Percentiles rank a stretch among this genome's conserved stretches.
Conservation (phyloP, 495 filamentous ascomycete species). For the Astrocystis sublimbata region DNA sequence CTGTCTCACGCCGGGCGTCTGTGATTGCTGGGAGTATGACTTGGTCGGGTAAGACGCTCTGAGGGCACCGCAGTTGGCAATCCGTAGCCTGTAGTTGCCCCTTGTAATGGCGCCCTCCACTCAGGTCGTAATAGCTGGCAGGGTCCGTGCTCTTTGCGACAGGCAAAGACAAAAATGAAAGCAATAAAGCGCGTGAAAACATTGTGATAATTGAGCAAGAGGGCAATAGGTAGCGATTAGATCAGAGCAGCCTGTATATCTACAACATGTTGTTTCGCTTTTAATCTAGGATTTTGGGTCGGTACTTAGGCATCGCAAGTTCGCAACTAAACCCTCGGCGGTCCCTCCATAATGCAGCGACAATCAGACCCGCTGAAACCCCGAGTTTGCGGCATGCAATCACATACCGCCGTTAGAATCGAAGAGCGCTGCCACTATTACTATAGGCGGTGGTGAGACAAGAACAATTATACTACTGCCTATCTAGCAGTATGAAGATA, state of each 20-base stretch:
- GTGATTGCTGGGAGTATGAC: constrained; percentile 5
- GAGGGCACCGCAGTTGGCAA: constrained; percentile 1
- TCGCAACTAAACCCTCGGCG: neutral
- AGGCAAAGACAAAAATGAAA: neutral
- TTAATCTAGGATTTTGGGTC: no score
- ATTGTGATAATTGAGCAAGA: neutral
- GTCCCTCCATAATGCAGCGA: neutral
- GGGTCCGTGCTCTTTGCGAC: neutral
- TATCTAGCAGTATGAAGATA: no score
- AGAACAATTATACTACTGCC: no score
- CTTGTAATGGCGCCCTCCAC: no score
- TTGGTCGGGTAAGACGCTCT: neutral
- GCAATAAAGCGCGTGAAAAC: neutral
- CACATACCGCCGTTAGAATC: no score
- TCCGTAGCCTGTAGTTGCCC: neutral
- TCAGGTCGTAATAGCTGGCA: no score
- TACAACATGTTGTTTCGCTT: no score
- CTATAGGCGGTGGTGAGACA: no score
- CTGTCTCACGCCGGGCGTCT: neutral
- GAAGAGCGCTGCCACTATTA: no score
- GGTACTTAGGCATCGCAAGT: no score
- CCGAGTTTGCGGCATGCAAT: neutral
- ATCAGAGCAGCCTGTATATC: no score
- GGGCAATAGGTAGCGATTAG: neutral
- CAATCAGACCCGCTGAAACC: neutral